Evolutionary conservation across 2,329 filamentous ascomycete species (phyloP).

Genomic region (Dactylellina sp.): DNA sequence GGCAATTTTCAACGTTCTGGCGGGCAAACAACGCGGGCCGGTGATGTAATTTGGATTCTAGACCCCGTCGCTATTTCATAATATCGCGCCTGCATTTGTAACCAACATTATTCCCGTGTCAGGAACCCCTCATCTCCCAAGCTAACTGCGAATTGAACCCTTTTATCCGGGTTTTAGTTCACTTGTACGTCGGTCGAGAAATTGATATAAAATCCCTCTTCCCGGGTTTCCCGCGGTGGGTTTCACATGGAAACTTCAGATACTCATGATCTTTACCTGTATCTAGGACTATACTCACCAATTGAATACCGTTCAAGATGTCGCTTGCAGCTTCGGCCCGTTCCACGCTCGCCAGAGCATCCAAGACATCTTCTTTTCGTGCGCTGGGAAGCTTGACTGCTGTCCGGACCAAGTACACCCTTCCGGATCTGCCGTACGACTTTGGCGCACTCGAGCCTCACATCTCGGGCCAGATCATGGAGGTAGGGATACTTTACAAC

Average conservation of each 20-base stretch:
- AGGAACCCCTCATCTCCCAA: background rate
- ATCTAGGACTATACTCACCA: background rate
- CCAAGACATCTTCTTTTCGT: constrained; percentile 41
- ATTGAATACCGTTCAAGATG: constrained; percentile 29
- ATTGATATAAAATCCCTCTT: background rate
- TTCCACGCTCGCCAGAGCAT: constrained; percentile 45
- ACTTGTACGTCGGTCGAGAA: too few relatives aligned
- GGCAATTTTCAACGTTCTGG: constrained; percentile 21
- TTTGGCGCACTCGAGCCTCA: constrained; percentile 86
- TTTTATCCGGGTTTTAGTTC: background rate
- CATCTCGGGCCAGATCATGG: constrained; percentile 93
- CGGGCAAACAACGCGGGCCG: constrained; percentile 13
- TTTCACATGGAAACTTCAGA: too few relatives aligned
- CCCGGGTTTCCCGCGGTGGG: background rate
- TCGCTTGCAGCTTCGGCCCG: constrained; percentile 47
- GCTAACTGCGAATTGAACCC: constrained; percentile 37
- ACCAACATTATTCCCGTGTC: constrained; percentile 10
- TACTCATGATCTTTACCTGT: too few relatives aligned
- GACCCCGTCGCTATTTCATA: constrained; percentile 39
- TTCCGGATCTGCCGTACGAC: constrained; percentile 91
- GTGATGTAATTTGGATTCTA: constrained; percentile 54
- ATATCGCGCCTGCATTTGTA: constrained; percentile 42
- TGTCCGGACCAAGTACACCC: constrained; percentile 86
- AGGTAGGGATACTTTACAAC: constrained; percentile 64
- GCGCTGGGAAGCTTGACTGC: constrained; percentile 79